phyloP scores from a whole-genome alignment of 768 basidiomycete genomes.

The Cyclocybe cylindracea region DNA sequence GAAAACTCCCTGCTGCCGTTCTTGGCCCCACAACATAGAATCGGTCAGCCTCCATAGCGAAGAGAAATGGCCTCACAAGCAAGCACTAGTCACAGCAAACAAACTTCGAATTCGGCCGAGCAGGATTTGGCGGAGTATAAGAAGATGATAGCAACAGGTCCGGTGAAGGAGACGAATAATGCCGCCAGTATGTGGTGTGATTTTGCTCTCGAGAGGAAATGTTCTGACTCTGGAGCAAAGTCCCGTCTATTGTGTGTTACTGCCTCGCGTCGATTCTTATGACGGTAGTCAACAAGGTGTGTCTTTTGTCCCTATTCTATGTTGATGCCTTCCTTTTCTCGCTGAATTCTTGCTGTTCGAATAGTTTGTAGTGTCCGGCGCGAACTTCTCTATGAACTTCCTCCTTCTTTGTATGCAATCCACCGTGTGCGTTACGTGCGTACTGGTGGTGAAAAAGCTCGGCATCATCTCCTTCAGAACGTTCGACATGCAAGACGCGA shows the following conservation, averaged over 20 bases:
- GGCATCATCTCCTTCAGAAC: slow-evolving; percentile 84
- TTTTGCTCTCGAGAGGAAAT: not conserved
- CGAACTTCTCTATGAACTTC: slow-evolving; percentile 95
- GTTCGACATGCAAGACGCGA: slow-evolving; percentile 83
- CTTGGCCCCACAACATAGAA: too few species aligned
- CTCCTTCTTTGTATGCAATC: slow-evolving; percentile 91
- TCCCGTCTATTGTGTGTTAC: slow-evolving; percentile 83
- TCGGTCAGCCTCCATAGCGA: too few species aligned
- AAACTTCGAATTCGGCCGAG: slow-evolving; percentile 14
- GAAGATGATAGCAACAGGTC: slow-evolving; percentile 37
- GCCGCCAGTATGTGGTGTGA: slow-evolving; percentile 24
- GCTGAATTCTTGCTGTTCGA: not conserved
- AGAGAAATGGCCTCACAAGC: too few species aligned
- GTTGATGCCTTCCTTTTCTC: not conserved
- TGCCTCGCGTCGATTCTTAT: slow-evolving; percentile 93
- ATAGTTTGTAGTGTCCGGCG: slow-evolving; percentile 94
- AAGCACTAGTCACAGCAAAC: too few species aligned
- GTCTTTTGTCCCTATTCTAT: slow-evolving; percentile 4
- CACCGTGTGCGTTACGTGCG: slow-evolving; percentile 81
- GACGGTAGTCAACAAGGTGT: slow-evolving; percentile 96
- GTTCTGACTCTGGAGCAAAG: slow-evolving; percentile 33
- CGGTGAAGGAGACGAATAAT: slow-evolving; percentile 23
- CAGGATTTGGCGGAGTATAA: slow-evolving; percentile 33
- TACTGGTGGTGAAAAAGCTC: slow-evolving; percentile 67
- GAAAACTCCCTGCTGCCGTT: too few species aligned